Evolutionary conservation across 805 yeast species (phyloP), one percentile per base, ranked within the genome.

Genomic region (Lipomyces starkeyi): DNA sequence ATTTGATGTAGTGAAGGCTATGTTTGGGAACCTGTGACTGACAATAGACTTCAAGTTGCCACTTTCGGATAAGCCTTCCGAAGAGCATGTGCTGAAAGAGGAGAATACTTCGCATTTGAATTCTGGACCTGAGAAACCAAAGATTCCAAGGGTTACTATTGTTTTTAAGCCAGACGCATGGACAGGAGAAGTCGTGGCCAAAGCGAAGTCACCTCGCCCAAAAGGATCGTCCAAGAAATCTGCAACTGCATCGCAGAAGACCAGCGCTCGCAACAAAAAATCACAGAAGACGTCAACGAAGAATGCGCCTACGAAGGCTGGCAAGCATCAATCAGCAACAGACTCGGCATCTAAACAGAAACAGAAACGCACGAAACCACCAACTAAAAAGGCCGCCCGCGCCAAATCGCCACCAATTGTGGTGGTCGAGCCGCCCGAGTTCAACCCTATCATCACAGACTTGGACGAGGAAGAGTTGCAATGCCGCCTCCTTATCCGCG

Each of bases 401-500:
- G 65, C 61, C 25, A 70, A 66, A 43, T 71, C 63, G 58, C 67
- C 70, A 13, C 69, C 70, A 3, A 37, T 59, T 17, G 47, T 47
- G 3, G 68, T 66, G 56, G 65, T 72, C 14, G 73, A 71, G 29
- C 74, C 75, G 7, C 80, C 81, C 8, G 68, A 63, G 40, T 77
- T 79, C 58, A 62, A 47, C 58, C 72, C 71, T 3, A 63, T 79
- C 49, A 58, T 69, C 7, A 58, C 77, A 20, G 73, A 67, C 22
- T 65, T 69, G 62, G 64, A 77, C 32, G 71, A 68, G 14, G 74
- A 75, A 40, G 63, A 75, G 56, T 68, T 80, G 22, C 79, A 81
- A 80, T 68, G 71, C 17, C 74, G 78, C 27, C 70, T 77, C n/a
- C 71, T 73, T 29, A 61, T 80, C 25, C 76, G 83, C 22, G 83